Conservation (phyloP, 2,329 filamentous ascomycete species). For the Orbilia ellipsospora region DNA sequence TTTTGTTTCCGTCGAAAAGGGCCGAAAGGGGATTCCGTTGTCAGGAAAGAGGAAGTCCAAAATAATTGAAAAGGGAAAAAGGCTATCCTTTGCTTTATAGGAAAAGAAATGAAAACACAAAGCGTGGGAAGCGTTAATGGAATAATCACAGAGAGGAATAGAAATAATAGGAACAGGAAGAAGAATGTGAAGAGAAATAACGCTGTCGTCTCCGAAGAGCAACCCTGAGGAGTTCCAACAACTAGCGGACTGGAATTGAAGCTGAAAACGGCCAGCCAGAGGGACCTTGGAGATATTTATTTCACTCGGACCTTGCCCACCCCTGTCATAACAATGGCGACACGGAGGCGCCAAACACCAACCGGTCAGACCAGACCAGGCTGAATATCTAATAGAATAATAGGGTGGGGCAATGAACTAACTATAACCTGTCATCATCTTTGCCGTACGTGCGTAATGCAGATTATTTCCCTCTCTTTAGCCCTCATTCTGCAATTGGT, state of each 20-base stretch:
- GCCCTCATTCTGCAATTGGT: no score
- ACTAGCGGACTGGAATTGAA: slow-evolving; percentile 32
- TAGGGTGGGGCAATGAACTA: slow-evolving; percentile 20
- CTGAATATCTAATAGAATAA: background rate
- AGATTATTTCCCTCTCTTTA: no score
- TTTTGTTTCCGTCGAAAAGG: slow-evolving; percentile 8
- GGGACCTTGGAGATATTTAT: slow-evolving; percentile 43
- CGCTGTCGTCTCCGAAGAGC: slow-evolving; percentile 23
- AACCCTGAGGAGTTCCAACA: slow-evolving; percentile 34
- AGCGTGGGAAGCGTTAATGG: no score
- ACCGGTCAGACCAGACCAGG: no score
- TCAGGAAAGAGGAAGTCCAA: background rate
- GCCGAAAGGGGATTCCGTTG: slow-evolving; percentile 1
- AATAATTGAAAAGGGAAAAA: no score
- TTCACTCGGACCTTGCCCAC: slow-evolving; percentile 2
- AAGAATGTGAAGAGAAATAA: background rate
- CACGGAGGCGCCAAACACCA: slow-evolving; percentile 37
- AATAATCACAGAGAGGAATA: background rate
- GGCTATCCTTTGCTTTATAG: no score
- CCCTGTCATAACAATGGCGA: slow-evolving; percentile 48
- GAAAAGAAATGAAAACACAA: no score
- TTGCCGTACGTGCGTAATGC: no score
- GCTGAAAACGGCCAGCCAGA: slow-evolving; percentile 31
- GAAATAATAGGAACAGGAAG: background rate
- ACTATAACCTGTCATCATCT: background rate